Percentiles rank a stretch among this genome's conserved stretches.
phyloP scores from a whole-genome alignment of 2,329 filamentous ascomycete genomes.

The Hypoxylon sp. region DNA sequence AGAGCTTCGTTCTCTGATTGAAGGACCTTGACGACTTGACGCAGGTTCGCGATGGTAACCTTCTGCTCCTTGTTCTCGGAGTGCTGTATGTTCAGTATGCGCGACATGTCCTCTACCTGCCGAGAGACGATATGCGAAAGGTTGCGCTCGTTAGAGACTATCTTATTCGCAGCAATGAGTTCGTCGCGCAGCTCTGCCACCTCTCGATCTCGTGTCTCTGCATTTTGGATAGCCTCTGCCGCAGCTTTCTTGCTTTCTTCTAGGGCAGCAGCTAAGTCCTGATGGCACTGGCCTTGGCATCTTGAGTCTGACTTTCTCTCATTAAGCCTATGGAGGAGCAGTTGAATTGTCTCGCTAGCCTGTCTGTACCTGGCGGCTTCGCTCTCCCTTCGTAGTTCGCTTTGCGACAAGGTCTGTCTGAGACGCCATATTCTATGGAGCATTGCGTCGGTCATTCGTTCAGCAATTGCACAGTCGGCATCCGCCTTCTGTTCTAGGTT shows the following conservation, averaged over 20 bases:
- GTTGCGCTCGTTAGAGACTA: constrained; percentile 10
- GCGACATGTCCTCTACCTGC: constrained; percentile 19
- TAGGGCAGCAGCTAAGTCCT: background rate
- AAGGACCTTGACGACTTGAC: constrained; percentile 4
- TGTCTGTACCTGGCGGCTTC: background rate
- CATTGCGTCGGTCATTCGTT: constrained; percentile 5
- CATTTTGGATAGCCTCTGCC: constrained; percentile 3
- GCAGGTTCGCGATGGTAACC: background rate
- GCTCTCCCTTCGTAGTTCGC: constrained; percentile 1
- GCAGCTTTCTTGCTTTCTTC: background rate
- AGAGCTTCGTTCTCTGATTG: constrained; percentile 10
- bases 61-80: constrained; percentile 22
- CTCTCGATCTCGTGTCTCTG: constrained; percentile 5
- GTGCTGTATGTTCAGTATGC: constrained; percentile 23
- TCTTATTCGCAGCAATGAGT: constrained; percentile 2
- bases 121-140: constrained; percentile 18
- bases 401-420: background rate
- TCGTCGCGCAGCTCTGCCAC: constrained; percentile 7
- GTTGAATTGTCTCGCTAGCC: background rate
- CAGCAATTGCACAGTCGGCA: background rate
- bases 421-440: constrained; percentile 9
- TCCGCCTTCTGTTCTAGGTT: constrained; percentile 4
- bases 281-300: constrained; percentile 1
- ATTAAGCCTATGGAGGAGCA: background rate
- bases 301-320: background rate